Conservation (phyloP, 2,329 filamentous ascomycete genomes). For the Atkinsonella hypoxylon region DNA sequence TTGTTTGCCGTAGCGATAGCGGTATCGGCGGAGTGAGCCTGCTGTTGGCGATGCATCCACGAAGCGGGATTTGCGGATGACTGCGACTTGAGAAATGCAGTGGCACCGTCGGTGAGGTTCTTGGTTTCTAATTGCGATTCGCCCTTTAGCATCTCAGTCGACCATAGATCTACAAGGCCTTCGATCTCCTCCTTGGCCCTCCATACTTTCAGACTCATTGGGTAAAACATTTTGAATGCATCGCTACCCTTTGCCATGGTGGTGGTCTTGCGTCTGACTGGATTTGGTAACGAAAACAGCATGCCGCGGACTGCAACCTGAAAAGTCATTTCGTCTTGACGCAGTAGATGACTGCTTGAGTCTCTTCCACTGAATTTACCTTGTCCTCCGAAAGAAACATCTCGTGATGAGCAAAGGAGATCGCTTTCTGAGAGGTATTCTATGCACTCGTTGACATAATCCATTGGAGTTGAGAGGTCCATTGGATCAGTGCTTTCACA, state of each 20-base stretch:
- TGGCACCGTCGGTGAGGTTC: slow-evolving; percentile 32
- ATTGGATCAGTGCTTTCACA: slow-evolving; percentile 47
- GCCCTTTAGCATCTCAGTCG: slow-evolving; percentile 46
- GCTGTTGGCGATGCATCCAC: slow-evolving; percentile 24
- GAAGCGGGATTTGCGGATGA: slow-evolving; percentile 15
- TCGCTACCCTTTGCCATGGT: slow-evolving; percentile 38
- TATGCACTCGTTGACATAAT: slow-evolving; percentile 75
- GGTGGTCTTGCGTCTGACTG: slow-evolving; percentile 59
- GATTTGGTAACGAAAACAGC: slow-evolving; percentile 71
- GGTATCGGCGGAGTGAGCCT: slow-evolving; percentile 10
- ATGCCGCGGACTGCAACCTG: slow-evolving; percentile 81
- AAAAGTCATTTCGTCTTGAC: slow-evolving; percentile 90
- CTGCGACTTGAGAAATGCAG: slow-evolving; percentile 35
- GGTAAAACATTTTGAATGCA: slow-evolving; percentile 85
- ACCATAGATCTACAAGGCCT: slow-evolving; percentile 58
- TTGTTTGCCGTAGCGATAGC: slow-evolving; percentile 4
- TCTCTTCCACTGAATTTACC: slow-evolving; percentile 42
- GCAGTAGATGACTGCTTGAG: slow-evolving; percentile 58
- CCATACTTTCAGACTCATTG: slow-evolving; percentile 74
- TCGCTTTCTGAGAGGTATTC: slow-evolving; percentile 82
- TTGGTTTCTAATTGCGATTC: slow-evolving; percentile 28
- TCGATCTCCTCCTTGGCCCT: slow-evolving; percentile 71
- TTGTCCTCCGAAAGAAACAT: slow-evolving; percentile 52
- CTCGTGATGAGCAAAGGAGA: slow-evolving; percentile 63
- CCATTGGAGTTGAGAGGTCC: slow-evolving; percentile 51